Percentiles rank a stretch among this genome's conserved stretches.
Evolutionary conservation across 495 filamentous ascomycete genomes (phyloP).

Genomic region (Podospora sp.): DNA sequence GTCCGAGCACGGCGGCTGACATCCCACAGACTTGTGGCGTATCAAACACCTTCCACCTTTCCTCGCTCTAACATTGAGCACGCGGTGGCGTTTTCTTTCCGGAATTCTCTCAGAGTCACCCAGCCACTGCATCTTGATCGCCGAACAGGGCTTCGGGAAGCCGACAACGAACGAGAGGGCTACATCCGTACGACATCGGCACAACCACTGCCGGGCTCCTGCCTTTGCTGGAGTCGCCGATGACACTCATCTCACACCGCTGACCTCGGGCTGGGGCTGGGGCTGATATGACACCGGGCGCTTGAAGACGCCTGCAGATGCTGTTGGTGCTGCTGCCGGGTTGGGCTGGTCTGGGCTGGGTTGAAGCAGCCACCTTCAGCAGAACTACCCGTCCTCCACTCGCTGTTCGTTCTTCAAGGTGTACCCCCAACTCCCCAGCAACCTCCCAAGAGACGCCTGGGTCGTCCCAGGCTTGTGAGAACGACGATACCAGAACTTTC

Average conservation of each 20-base stretch:
- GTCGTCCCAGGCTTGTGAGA: background rate
- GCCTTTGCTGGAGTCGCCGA: background rate
- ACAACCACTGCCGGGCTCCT: background rate
- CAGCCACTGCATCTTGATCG: background rate
- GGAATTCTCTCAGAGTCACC: background rate
- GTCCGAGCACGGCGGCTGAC: no score
- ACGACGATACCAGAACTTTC: background rate
- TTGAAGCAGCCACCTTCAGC: background rate
- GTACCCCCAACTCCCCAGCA: no score
- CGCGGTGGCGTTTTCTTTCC: background rate
- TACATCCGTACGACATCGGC: no score
- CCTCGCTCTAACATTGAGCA: background rate
- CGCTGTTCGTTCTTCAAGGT: background rate
- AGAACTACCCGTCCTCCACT: background rate
- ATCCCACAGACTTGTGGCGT: no score
- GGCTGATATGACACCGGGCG: constrained; percentile 3
- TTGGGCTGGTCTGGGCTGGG: background rate
- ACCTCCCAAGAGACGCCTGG: no score
- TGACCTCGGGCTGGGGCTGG: background rate
- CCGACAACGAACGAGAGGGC: background rate
- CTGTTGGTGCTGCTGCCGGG: background rate
- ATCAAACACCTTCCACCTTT: no score
- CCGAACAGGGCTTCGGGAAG: background rate
- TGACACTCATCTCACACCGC: constrained; percentile 14
- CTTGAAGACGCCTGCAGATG: background rate